phyloP scores from a whole-genome alignment of 257 asterid species.

The Ajuga chamaepitys region DNA sequence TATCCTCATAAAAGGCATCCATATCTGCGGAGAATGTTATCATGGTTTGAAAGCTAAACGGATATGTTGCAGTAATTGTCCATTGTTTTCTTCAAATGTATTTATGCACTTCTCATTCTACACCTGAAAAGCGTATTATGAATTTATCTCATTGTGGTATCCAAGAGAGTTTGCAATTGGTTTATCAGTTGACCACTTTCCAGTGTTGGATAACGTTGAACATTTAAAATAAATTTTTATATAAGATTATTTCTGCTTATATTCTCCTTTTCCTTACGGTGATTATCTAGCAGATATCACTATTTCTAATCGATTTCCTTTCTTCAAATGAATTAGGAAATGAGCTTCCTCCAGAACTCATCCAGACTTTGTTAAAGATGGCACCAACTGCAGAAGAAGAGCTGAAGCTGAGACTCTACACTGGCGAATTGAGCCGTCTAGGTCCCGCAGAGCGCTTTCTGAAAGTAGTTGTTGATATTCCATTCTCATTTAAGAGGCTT shows the following conservation, averaged over 20 bases:
- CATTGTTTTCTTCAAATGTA: not conserved
- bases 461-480: conserved; percentile 57
- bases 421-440: conserved; percentile 41
- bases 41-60: not conserved
- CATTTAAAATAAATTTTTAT: not conserved
- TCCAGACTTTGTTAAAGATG: conserved; percentile 60
- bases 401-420: conserved; percentile 48
- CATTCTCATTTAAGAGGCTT: conserved; percentile 58
- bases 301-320: not conserved
- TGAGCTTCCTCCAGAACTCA: conserved; percentile 60
- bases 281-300: not conserved
- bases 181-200: no score
- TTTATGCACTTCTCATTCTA: not conserved
- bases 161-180: no score
- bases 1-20: not conserved
- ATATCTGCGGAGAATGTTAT: not conserved
- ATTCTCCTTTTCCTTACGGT: not conserved
- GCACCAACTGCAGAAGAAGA: conserved; percentile 73
- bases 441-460: conserved; percentile 70
- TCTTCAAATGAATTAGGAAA: conserved; percentile 35
- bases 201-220: not conserved
- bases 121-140: not conserved
- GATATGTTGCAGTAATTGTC: not conserved
- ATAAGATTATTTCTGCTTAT: not conserved
- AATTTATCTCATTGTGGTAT: no score